A percentile compares a stretch with the other conserved stretches of the same genome.
phyloP scores from a whole-genome alignment of 2,329 filamentous ascomycete species.

The Colletotrichum destructivum region DNA sequence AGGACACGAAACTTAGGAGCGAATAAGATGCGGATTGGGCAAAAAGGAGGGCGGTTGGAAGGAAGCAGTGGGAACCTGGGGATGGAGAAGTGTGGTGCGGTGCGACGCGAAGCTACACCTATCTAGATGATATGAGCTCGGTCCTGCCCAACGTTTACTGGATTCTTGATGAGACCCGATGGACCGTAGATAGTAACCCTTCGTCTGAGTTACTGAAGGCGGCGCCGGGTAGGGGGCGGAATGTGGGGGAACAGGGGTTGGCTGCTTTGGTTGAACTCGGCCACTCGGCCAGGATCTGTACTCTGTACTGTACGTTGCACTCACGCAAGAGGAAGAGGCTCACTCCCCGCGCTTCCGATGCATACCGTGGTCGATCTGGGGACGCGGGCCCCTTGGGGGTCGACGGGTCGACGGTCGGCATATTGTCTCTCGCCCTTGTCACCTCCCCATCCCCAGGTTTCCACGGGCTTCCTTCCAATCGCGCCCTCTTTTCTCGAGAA shows the following conservation, averaged over 20 bases:
- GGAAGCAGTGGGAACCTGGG: not conserved
- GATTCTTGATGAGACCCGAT: not conserved
- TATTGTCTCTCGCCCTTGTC: constrained; percentile 21
- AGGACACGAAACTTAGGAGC: not conserved
- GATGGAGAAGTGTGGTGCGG: not conserved
- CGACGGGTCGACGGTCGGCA: constrained; percentile 31
- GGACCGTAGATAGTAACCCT: constrained; percentile 2
- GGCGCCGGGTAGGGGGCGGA: constrained; percentile 24
- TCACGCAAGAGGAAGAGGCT: not conserved
- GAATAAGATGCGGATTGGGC: not conserved
- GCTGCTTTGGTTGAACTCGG: not conserved
- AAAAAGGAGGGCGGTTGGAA: not conserved
- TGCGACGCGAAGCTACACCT: constrained; percentile 16
- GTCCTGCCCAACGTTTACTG: not conserved
- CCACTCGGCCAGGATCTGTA: not conserved
- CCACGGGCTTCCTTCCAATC: not conserved
- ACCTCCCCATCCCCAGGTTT: not conserved
- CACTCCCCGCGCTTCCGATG: constrained; percentile 32
- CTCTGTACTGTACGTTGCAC: not conserved
- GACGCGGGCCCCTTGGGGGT: constrained; percentile 1
- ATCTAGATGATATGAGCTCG: constrained; percentile 11
- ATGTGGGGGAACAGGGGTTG: constrained; percentile 38
- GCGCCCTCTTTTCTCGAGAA: not conserved
- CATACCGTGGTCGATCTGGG: constrained; percentile 11
- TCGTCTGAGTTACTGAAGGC: not conserved